Conservation (phyloP, 495 filamentous ascomycete genomes). For the Penicillium bialowiezense region DNA sequence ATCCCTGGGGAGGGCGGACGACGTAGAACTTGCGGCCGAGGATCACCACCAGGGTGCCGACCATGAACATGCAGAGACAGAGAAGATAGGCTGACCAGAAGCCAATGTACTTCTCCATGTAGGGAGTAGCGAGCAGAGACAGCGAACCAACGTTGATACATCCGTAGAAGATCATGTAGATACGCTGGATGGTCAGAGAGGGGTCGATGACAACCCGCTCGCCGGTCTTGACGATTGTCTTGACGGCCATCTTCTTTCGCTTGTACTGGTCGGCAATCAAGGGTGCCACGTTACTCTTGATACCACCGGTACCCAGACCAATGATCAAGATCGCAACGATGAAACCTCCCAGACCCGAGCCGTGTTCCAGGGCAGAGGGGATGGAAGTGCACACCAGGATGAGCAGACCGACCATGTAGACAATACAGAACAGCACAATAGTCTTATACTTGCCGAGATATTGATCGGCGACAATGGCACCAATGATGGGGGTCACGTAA, state of each 20-base stretch:
- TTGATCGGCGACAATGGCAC: slow-evolving; percentile 61
- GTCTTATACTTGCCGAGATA: slow-evolving; percentile 69
- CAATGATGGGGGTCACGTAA: slow-evolving; percentile 56
- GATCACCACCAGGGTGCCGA: slow-evolving; percentile 51
- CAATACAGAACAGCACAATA: slow-evolving; percentile 54
- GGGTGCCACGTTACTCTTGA: slow-evolving; percentile 66
- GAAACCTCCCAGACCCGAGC: slow-evolving; percentile 49
- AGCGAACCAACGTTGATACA: slow-evolving; percentile 76
- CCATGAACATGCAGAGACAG: slow-evolving; percentile 57
- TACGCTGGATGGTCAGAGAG: slow-evolving; percentile 67
- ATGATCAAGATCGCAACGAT: slow-evolving; percentile 46
- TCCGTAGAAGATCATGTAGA: slow-evolving; percentile 73
- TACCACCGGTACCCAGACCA: slow-evolving; percentile 60
- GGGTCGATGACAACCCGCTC: slow-evolving; percentile 77
- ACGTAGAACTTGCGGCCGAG: slow-evolving; percentile 57
- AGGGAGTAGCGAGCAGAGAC: slow-evolving; percentile 60
- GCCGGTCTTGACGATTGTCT: slow-evolving; percentile 54
- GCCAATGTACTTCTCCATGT: slow-evolving; percentile 63
- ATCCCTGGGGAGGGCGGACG: slow-evolving; percentile 61
- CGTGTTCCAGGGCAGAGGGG: slow-evolving; percentile 40
- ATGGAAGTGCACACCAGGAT: slow-evolving; percentile 50
- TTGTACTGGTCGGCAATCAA: slow-evolving; percentile 73
- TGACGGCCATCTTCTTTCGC: slow-evolving; percentile 57
- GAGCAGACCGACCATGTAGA: slow-evolving; percentile 47
- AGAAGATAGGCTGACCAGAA: slow-evolving; percentile 78